Evolutionary conservation across 495 filamentous ascomycete species (phyloP).

Genomic region (Hyaloscypha hepaticicola): DNA sequence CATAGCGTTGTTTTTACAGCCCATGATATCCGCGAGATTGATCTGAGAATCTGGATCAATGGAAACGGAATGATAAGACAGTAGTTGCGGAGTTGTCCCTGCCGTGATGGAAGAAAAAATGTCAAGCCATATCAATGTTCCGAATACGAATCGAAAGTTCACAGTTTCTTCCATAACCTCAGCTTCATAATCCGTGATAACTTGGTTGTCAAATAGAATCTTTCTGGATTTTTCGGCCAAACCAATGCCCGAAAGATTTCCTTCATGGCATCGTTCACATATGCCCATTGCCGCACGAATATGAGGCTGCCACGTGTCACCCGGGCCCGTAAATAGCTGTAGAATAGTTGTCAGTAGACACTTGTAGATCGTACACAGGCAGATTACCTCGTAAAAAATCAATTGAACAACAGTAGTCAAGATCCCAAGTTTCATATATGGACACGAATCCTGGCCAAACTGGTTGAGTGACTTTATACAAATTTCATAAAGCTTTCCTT

Average conservation of each 20-base stretch:
- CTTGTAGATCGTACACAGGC: conserved; percentile 14
- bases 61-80: conserved; percentile 1
- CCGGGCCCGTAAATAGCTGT: conserved; percentile 21
- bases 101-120: conserved; percentile 23
- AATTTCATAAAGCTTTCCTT: conserved; percentile 40
- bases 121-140: conserved; percentile 20
- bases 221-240: conserved; percentile 9
- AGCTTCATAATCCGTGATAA: conserved; percentile 1
- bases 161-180: conserved; percentile 5
- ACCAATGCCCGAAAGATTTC: not conserved
- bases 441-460: conserved; percentile 19
- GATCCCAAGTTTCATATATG: conserved; percentile 24
- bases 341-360: conserved; percentile 1
- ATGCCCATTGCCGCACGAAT: conserved; percentile 21
- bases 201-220: not conserved
- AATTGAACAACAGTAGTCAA: conserved; percentile 23
- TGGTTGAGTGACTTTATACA: conserved; percentile 36
- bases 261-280: conserved; percentile 1
- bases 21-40: conserved; percentile 26
- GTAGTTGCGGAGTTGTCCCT: conserved; percentile 10
- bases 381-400: conserved; percentile 31
- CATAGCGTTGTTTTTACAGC: conserved; percentile 25
- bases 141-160: conserved; percentile 15
- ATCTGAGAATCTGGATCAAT: conserved; percentile 12
- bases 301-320: conserved; percentile 22